Percentiles rank a stretch among this genome's conserved stretches.
Evolutionary conservation across 345 rosid genomes (phyloP).

Genomic region (Pseudoturritis turrita): DNA sequence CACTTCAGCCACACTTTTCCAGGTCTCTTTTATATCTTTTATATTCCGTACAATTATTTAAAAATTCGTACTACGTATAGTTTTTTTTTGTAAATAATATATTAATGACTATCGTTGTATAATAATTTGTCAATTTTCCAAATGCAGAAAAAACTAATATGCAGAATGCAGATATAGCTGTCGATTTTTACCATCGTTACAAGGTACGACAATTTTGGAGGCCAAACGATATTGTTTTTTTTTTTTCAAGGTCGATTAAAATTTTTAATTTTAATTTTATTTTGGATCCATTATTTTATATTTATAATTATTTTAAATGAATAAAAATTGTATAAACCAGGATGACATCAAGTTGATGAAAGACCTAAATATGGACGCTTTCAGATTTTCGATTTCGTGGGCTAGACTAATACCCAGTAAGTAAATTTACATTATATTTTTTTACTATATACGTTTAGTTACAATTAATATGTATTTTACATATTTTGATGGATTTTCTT

Average conservation of each 20-base stretch:
- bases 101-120: background rate
- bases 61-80: background rate
- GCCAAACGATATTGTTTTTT: background rate
- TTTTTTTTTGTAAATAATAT: background rate
- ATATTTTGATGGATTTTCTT: no score
- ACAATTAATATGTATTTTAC: background rate
- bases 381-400: slow-evolving; percentile 56
- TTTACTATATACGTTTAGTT: background rate
- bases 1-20: slow-evolving; percentile 30
- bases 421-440: background rate
- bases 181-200: slow-evolving; percentile 40
- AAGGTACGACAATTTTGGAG: slow-evolving; percentile 28
- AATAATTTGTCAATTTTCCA: background rate
- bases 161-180: slow-evolving; percentile 45
- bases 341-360: slow-evolving; percentile 48
- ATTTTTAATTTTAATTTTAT: background rate
- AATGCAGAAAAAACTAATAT: slow-evolving; percentile 36
- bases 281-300: background rate
- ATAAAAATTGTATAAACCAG: slow-evolving; percentile 20
- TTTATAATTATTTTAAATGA: background rate
- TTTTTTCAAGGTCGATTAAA: background rate
- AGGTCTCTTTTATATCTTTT: slow-evolving; percentile 3
- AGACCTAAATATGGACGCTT: slow-evolving; percentile 47
- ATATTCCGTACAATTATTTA: no score
- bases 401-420: slow-evolving; percentile 44